Evolutionary conservation across 2,329 filamentous ascomycete species (phyloP), one percentile per base, ranked within the genome.

Genomic region (Cladosporium cucumerinum): DNA sequence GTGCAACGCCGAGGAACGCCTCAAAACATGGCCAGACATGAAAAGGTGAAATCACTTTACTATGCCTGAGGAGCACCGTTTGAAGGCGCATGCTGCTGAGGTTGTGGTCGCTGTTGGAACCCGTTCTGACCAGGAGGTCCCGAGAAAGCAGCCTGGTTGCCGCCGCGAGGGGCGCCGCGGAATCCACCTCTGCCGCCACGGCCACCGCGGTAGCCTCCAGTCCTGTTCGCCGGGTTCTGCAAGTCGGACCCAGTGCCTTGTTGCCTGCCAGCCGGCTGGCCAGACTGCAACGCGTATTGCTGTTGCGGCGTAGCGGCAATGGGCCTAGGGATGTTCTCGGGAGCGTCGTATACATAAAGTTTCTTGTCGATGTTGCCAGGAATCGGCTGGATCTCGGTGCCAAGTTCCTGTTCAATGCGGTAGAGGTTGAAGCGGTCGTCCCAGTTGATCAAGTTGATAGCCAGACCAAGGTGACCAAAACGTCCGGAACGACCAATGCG

Each of bases 381-480:
- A 73, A 99, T 99, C n/a, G 95, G 89, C 75, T 95, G 91, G 67
- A 99, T 99, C 80, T 99, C 95, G 7, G 95, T 99, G 61, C 95
- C 95, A 48, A 99, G 84, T 74, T 99, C 95, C 72, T 96, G 91
- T 79, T 99, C 95, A 72, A 99, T 99, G 78, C 96, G 96, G 84
- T 99, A 99, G 23, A 99, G 85, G 78, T 98, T 99, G 85, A 97
- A 98, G 30, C 95, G 89, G 78, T 99, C 95, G 65, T 99, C 95
- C 95, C 95, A 99, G 79, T 96, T 98, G 84, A 99, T 99, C 77
- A 99, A 83, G 80, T 99, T 99, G 77, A 99, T 99, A 69, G 96
- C 96, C 71, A 99, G 84, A 85, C 95, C 95, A 75, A 98, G 85
- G 80, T 99, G 95, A 70, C 95, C 95, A 77, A 97, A 99, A 70